phyloP scores from a whole-genome alignment of 176 grass and related monocot species.

The Pontederia paniculata region DNA sequence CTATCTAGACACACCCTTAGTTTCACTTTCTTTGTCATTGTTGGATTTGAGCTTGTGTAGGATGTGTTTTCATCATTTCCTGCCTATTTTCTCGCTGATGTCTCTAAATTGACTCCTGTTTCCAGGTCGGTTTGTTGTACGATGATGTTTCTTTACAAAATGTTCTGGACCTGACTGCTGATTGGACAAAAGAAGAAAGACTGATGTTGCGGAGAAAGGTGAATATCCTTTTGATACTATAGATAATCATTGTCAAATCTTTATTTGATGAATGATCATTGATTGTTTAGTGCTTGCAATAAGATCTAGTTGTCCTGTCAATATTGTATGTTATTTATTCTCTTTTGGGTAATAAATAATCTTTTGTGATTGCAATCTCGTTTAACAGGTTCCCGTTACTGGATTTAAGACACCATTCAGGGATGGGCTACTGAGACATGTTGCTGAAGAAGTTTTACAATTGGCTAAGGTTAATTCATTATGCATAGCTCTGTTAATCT shows the following conservation, averaged over 20 bases:
- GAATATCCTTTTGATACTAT: conserved; percentile 8
- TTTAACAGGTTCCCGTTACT: conserved; percentile 61
- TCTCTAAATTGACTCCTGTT: neutral
- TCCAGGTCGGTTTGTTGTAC: conserved; percentile 78
- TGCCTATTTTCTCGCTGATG: neutral
- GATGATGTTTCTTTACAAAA: conserved; percentile 85
- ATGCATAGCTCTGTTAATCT: too few species aligned
- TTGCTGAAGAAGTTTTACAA: conserved; percentile 84
- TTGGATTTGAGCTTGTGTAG: too few species aligned
- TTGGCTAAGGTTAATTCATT: conserved; percentile 53
- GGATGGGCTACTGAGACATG: conserved; percentile 61
- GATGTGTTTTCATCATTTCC: neutral
- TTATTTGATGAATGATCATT: neutral
- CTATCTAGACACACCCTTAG: neutral
- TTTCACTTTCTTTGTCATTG: too few species aligned
- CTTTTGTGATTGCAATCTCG: neutral
- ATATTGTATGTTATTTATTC: neutral
- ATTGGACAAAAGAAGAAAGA: conserved; percentile 93
- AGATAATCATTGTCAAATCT: too few species aligned
- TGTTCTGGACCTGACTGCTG: conserved; percentile 70
- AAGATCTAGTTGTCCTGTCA: too few species aligned
- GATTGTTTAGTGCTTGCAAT: too few species aligned
- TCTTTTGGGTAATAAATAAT: neutral
- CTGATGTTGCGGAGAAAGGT: conserved; percentile 82
- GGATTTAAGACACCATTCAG: conserved; percentile 91